Percentiles rank a stretch among this genome's conserved stretches.
These are phyloP conservation scores for Afroboletus lepidellus DNA, from an alignment of 1,284 basidiomycete genomes.

Conservation along the genomic window DNA sequence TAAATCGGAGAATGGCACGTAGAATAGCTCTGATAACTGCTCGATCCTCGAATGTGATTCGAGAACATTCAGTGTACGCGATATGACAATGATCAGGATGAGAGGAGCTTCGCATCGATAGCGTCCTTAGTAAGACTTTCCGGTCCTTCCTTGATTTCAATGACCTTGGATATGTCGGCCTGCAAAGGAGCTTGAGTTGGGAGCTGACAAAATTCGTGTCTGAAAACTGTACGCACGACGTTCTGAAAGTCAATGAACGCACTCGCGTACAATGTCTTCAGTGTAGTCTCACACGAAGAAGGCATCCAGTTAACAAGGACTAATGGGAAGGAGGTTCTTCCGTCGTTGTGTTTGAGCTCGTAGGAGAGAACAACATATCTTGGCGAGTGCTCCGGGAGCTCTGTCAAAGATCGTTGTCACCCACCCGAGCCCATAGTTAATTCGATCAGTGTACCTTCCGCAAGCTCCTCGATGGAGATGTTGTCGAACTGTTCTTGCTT, in stretches of 20 bases:
- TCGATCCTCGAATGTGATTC: neutral
- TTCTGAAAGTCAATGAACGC: constrained; percentile 78
- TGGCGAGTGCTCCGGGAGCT: constrained; percentile 87
- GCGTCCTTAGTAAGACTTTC: constrained; percentile 74
- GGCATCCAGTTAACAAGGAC: constrained; percentile 88
- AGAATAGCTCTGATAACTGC: neutral
- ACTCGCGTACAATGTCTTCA: constrained; percentile 83
- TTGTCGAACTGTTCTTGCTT: constrained; percentile 78
- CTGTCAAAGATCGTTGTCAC: constrained; percentile 41
- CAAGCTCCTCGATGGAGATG: constrained; percentile 78
- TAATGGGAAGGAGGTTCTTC: constrained; percentile 81
- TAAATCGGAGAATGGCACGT: neutral
- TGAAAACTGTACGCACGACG: constrained; percentile 46
- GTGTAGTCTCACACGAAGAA: constrained; percentile 66
- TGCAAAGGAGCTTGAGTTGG: constrained; percentile 28
- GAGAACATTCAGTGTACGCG: neutral
- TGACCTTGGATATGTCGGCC: constrained; percentile 72
- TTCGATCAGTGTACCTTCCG: constrained; percentile 57
- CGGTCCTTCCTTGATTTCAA: constrained; percentile 79
- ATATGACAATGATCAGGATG: constrained; percentile 8
- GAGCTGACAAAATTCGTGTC: neutral
- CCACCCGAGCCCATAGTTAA: neutral
- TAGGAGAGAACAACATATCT: constrained; percentile 86
- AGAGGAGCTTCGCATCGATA: constrained; percentile 63
- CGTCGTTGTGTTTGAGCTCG: constrained; percentile 79